Conservation (phyloP, 2,329 filamentous ascomycete genomes). For the Sporothrix brunneoviolacea region DNA sequence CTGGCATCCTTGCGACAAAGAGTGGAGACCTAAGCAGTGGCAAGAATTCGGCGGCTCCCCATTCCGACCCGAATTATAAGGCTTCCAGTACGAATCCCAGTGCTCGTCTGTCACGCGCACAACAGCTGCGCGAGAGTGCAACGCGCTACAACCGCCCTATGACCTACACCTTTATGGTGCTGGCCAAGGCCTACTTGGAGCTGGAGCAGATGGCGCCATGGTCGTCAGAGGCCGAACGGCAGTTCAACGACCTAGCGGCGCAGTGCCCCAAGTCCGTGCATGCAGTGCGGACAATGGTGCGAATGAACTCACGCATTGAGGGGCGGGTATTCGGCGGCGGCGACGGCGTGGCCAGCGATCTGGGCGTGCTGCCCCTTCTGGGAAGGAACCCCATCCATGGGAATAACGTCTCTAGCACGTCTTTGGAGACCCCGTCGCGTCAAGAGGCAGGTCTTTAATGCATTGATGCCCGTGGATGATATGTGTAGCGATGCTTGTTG, state of each 20-base stretch:
- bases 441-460: no score
- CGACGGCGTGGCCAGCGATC: neutral
- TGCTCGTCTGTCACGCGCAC: slow-evolving; percentile 10
- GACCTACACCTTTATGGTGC: slow-evolving; percentile 39
- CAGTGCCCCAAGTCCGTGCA: slow-evolving; percentile 35
- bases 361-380: neutral
- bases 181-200: slow-evolving; percentile 45
- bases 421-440: neutral
- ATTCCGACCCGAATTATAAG: no score
- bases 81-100: no score
- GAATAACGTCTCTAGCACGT: neutral
- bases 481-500: no score
- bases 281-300: slow-evolving; percentile 29
- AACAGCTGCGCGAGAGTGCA: slow-evolving; percentile 32
- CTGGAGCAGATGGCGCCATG: slow-evolving; percentile 42
- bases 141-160: slow-evolving; percentile 34
- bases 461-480: no score
- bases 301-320: slow-evolving; percentile 21
- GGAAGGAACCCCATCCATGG: neutral
- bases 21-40: no score
- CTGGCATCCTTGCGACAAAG: no score
- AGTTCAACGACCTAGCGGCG: slow-evolving; percentile 32
- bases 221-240: slow-evolving; percentile 38
- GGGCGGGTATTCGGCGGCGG: slow-evolving; percentile 18
- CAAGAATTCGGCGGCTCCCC: no score